Base-by-base conservation (phyloP, 768 basidiomycete genomes). In the Sutorius australiensis region DNA sequence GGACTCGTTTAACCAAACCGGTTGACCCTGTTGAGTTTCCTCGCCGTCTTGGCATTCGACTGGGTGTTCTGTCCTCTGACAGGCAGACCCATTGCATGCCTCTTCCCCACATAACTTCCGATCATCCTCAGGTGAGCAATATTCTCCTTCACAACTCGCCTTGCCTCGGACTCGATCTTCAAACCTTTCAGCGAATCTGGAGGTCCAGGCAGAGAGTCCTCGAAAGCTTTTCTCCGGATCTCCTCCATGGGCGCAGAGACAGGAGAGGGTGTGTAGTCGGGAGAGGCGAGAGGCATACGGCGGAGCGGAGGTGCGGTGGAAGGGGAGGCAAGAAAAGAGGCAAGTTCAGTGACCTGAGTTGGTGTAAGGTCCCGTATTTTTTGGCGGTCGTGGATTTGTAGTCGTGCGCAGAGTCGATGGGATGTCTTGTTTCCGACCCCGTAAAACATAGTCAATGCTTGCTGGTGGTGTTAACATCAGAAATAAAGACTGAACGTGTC, bases 41-140 rank as follows among this genome's bases (percentile, higher is more conserved):
- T 87, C 32, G 95, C 95, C 41, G 92, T 95, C 72, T 78, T 83
- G 48, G 92, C 93, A 65, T 98, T 98, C 50, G 80, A 86, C 70
- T 85, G 86, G 5, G 95, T 98, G 50, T 87, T 87, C 73, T 98
- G 95, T 51, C 95, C 95, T 69, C 95, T 81, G 55, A 98, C 95
- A 3, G 95, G 95, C 41, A 95, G 72, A 53, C 86, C 83, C 86
- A 94, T 92, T 8, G 92, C 92, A 68, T 98, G 95, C 70, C 94
- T 77, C 76, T 84, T 83, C 46, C 97, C 97, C 46, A 92, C 83
- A 70, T 95, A 95, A 60, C 88, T 92, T 44, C 95, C 95, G 70
- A 98, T 93, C 80, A 88, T 88, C 56, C 92, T 77, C 71, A 94
- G 84, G 73, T 97, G 94, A 6, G 82, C 84, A 68, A 99, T 95